These are phyloP conservation scores for Cercospora sojina DNA, from an alignment of 2,329 filamentous ascomycete genomes.

Conservation along the genomic window DNA sequence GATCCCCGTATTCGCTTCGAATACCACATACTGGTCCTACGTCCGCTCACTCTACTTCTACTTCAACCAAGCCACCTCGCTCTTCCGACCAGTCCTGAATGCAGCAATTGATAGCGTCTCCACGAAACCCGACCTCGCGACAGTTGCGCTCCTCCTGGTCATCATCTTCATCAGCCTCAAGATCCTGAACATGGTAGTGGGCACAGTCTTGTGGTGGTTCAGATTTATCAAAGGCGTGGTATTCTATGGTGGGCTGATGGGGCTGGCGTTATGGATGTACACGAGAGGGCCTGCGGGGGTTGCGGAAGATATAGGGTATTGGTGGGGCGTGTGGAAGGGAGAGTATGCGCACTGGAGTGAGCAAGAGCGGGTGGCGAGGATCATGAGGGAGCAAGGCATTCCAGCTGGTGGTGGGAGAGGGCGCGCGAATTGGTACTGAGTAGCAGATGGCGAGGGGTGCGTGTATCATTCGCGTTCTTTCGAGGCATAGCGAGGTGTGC, in stretches of 20 bases:
- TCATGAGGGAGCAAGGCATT: slow-evolving; percentile 27
- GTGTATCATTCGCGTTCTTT: background rate
- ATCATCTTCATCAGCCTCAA: slow-evolving; percentile 64
- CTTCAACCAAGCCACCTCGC: slow-evolving; percentile 29
- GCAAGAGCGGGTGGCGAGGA: slow-evolving; percentile 32
- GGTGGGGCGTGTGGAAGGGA: slow-evolving; percentile 41
- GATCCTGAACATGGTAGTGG: slow-evolving; percentile 67
- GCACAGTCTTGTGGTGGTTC: slow-evolving; percentile 75
- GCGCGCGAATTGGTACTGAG: slow-evolving; percentile 37
- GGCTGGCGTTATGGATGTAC: slow-evolving; percentile 58
- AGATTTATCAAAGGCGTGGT: slow-evolving; percentile 61
- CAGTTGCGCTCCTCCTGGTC: slow-evolving; percentile 57
- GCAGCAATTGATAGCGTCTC: slow-evolving; percentile 25
- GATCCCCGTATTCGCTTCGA: background rate
- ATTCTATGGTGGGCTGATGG: slow-evolving; percentile 63
- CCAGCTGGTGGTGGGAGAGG: slow-evolving; percentile 5
- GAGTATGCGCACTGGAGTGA: slow-evolving; percentile 43
- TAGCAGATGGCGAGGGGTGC: background rate
- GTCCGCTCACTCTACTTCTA: slow-evolving; percentile 24
- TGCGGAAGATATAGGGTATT: slow-evolving; percentile 55
- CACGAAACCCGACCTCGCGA: slow-evolving; percentile 48
- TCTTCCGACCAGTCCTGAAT: slow-evolving; percentile 34
- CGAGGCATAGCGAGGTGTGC: background rate
- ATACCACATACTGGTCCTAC: slow-evolving; percentile 16
- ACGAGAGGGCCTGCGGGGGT: slow-evolving; percentile 64